Percentiles rank a stretch among this genome's conserved stretches.
These are phyloP conservation scores for Ceratobasidium papillatum DNA, from an alignment of 1,284 basidiomycete species.

Conservation along the genomic window DNA sequence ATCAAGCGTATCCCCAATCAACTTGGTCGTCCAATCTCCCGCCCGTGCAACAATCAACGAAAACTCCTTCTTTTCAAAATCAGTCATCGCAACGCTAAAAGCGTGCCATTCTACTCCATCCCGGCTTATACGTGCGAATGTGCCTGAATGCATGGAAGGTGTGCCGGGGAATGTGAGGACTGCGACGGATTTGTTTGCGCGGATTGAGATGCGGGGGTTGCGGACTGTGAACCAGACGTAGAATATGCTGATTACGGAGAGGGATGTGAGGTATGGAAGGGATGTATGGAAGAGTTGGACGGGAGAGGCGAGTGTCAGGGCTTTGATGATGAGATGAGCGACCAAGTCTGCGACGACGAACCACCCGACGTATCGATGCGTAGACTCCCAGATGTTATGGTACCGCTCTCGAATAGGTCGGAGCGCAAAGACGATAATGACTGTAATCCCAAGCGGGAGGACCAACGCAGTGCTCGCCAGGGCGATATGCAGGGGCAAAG, in stretches of 20 bases:
- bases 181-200: slow-evolving; percentile 18
- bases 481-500: slow-evolving; percentile 19
- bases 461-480: slow-evolving; percentile 7
- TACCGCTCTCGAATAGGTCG: slow-evolving; percentile 28
- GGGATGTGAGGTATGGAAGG: slow-evolving; percentile 17
- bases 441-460: slow-evolving; percentile 4
- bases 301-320: neutral
- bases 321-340: slow-evolving; percentile 2
- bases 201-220: slow-evolving; percentile 3
- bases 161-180: slow-evolving; percentile 24
- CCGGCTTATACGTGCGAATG: slow-evolving; percentile 32
- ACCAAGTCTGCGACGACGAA: slow-evolving; percentile 24
- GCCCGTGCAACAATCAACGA: slow-evolving; percentile 24
- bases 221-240: slow-evolving; percentile 40
- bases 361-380: slow-evolving; percentile 36
- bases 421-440: slow-evolving; percentile 30
- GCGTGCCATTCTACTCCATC: slow-evolving; percentile 32
- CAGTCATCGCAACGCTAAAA: slow-evolving; percentile 32
- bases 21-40: slow-evolving; percentile 28
- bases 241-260: slow-evolving; percentile 13
- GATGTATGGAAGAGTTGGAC: slow-evolving; percentile 3
- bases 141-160: slow-evolving; percentile 18
- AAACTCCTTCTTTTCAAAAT: slow-evolving; percentile 31
- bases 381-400: slow-evolving; percentile 37
- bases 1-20: slow-evolving; percentile 13